A percentile compares a stretch with the other conserved stretches of the same genome.
These are phyloP conservation scores for Coniferiporia weirii DNA, from an alignment of 1,284 basidiomycete species.

Conservation along the genomic window DNA sequence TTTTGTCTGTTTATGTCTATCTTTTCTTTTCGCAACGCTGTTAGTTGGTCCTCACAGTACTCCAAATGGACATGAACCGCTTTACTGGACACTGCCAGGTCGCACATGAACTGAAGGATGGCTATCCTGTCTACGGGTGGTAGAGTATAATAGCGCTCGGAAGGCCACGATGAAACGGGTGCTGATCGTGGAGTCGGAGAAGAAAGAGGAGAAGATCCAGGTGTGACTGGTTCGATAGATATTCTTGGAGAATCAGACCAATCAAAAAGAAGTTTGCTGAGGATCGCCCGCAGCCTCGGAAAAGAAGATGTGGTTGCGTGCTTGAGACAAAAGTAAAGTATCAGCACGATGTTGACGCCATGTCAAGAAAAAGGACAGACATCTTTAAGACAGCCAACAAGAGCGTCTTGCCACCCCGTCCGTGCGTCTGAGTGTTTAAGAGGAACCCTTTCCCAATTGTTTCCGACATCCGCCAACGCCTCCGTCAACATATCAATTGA, in stretches of 20 bases:
- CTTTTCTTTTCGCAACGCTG: constrained; percentile 91
- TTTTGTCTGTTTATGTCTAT: constrained; percentile 88
- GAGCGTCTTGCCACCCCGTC: constrained; percentile 79
- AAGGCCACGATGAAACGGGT: constrained; percentile 45
- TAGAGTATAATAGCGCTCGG: constrained; percentile 70
- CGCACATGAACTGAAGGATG: constrained; percentile 84
- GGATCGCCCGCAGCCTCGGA: constrained; percentile 67
- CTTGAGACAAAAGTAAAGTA: constrained; percentile 33
- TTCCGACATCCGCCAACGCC: constrained; percentile 68
- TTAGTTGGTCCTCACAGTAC: constrained; percentile 82
- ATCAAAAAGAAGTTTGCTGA: constrained; percentile 72
- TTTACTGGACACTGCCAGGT: constrained; percentile 87
- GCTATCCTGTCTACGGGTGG: constrained; percentile 77
- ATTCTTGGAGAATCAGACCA: constrained; percentile 34
- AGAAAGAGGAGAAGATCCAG: constrained; percentile 34
- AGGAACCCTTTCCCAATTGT: constrained; percentile 76
- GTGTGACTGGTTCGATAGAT: constrained; percentile 16
- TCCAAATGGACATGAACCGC: constrained; percentile 87
- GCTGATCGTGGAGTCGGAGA: constrained; percentile 36
- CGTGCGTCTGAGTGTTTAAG: constrained; percentile 60
- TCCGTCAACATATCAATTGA: constrained; percentile 52
- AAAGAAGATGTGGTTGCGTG: constrained; percentile 74
- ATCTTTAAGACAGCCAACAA: constrained; percentile 87
- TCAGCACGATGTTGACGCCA: neutral
- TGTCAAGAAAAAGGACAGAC: constrained; percentile 42